Evolutionary conservation across 106 monocot genomes (phyloP), one percentile per base, ranked within the genome.

Genomic region (Dioscorea alata): DNA sequence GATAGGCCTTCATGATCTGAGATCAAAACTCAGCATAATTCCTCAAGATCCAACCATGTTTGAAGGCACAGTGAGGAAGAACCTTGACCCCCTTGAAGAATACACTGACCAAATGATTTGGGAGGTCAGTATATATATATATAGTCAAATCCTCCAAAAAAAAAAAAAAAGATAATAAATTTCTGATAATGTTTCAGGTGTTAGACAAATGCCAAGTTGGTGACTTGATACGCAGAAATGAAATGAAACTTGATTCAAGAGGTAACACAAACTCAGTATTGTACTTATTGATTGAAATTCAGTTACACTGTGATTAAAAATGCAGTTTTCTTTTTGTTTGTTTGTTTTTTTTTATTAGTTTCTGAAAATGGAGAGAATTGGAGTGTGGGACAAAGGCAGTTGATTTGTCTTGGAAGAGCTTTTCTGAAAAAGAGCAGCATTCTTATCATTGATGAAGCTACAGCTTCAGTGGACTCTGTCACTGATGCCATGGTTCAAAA

Each of bases 171-270:
- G 8, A 13, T 19, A 3, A 54, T 0, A 54, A 18, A 19, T 14
- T 54, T 5, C 12, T 54, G 9, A 54, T 23, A 10, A 49, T 68
- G 18, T 12, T 65, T 18, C 71, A 94, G 94, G 85, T 82, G 50
- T 65, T 94, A 18, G 85, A 94, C 19, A 94, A 84, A 63, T 94
- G 94, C 73, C 94, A 88, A 49, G 83, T 94, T 64, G 94, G 94
- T 25, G 85, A 90, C 67, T 23, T 88, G 53, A 83, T 90, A 63
- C 80, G 90, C 12, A 54, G 75, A 69, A 85, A 80, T 58, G 71
- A 78, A 13, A 84, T 82, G 78, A 94, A 87, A 63, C 80, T 94
- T 13, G 94, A 94, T 60, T 82, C 94, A 70, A 63, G 73, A 70
- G 88, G 88, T 88, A 69, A 42, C 42, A 42, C 10, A 42, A 10